A percentile compares a stretch with the other conserved stretches of the same genome.
phyloP scores from a whole-genome alignment of 139 green algal genomes.

The Astrephomene gubernaculifera region DNA sequence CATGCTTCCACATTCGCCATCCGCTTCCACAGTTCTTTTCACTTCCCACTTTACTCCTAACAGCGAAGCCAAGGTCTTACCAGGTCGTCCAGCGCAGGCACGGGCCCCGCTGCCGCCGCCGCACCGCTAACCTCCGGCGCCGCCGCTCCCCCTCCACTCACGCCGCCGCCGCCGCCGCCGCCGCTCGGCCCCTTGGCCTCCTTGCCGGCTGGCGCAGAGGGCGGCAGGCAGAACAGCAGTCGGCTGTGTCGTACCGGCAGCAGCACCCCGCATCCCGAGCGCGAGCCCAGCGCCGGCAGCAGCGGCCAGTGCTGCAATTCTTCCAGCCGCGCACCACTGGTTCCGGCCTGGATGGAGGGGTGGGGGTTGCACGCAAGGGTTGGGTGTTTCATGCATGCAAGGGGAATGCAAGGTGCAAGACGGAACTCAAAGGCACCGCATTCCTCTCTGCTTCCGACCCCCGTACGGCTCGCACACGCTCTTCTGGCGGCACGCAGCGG shows the following conservation, averaged over 20 bases:
- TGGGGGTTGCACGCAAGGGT: too few species aligned
- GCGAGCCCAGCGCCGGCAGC: slow-evolving; percentile 45
- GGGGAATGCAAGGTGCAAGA: too few species aligned
- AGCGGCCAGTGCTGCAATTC: slow-evolving; percentile 52
- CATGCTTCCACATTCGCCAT: too few species aligned
- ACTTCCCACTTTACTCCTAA: too few species aligned
- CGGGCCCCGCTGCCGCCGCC: neutral
- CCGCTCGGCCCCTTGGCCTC: neutral
- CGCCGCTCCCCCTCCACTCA: neutral
- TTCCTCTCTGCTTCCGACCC: too few species aligned
- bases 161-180: neutral
- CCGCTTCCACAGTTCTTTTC: too few species aligned
- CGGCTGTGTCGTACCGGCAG: slow-evolving; percentile 38
- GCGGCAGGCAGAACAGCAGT: slow-evolving; percentile 36
- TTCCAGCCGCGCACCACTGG: neutral
- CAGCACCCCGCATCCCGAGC: neutral
- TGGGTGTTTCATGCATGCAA: too few species aligned
- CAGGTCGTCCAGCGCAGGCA: neutral
- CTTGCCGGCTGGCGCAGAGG: neutral
- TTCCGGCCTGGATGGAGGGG: neutral
- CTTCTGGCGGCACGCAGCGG: too few species aligned
- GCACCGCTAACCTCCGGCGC: neutral
- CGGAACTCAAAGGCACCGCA: too few species aligned
- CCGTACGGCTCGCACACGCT: too few species aligned
- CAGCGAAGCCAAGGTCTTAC: neutral